Conservation (phyloP, 2,329 filamentous ascomycete species). For the Talaromyces sp. region DNA sequence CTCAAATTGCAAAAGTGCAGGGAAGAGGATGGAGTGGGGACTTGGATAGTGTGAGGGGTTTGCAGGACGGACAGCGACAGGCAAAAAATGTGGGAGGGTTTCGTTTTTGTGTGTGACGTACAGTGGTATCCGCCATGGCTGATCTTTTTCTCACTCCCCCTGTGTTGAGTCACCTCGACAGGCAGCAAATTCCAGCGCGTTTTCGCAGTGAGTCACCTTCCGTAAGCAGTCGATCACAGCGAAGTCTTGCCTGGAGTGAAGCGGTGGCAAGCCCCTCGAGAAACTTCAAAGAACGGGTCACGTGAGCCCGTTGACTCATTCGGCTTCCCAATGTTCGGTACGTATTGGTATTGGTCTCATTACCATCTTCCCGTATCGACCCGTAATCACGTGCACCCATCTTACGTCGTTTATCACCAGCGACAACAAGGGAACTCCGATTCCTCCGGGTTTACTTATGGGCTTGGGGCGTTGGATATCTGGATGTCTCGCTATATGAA, state of each 20-base stretch:
- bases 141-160: not conserved
- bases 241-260: not conserved
- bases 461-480: not conserved
- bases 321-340: too few relatives aligned
- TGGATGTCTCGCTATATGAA: not conserved
- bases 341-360: not conserved
- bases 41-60: constrained; percentile 8
- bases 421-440: not conserved
- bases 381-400: not conserved
- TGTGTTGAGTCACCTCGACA: not conserved
- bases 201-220: not conserved
- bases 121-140: constrained; percentile 33
- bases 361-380: not conserved
- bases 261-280: not conserved
- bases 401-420: constrained; percentile 3
- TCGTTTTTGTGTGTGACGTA: constrained; percentile 30
- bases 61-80: constrained; percentile 18
- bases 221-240: not conserved
- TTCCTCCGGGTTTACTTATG: not conserved
- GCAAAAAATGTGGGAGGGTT: constrained; percentile 30
- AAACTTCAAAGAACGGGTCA: not conserved
- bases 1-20: not conserved
- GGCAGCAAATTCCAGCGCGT: not conserved
- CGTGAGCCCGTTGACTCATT: not conserved
- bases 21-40: not conserved